Evolutionary conservation across 108 stramenopile genomes (phyloP).

Genomic region (Schizochytrium sp.): DNA sequence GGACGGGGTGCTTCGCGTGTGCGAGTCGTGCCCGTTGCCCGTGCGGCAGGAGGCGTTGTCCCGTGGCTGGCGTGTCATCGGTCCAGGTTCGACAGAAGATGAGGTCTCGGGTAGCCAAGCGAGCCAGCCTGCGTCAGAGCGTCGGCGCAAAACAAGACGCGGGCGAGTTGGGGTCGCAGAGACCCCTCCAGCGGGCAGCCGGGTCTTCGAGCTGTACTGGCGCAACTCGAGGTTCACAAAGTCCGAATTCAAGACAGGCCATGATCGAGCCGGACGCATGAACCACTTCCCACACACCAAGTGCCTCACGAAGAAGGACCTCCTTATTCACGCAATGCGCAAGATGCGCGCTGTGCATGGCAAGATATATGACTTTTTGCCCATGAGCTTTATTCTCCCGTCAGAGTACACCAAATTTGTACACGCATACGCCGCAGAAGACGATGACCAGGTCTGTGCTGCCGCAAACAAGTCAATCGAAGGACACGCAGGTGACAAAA

Average conservation of each 20-base stretch:
- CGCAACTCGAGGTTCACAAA: background rate
- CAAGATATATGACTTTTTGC: conserved; percentile 28
- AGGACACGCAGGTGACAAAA: too few relatives aligned
- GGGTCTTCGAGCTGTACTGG: background rate
- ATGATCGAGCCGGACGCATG: conserved; percentile 41
- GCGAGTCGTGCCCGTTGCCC: background rate
- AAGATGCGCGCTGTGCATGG: background rate
- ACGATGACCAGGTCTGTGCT: background rate
- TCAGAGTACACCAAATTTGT: conserved; percentile 24
- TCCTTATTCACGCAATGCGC: conserved; percentile 22
- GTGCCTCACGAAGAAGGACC: conserved; percentile 52
- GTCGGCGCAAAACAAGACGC: background rate
- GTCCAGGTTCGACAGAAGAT: background rate
- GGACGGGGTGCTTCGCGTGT: background rate
- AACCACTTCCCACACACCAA: conserved; percentile 53
- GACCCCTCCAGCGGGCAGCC: background rate
- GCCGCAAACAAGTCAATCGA: background rate
- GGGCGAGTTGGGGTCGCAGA: background rate
- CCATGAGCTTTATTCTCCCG: conserved; percentile 45
- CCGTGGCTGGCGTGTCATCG: background rate
- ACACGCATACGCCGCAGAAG: background rate
- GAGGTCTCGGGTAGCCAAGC: background rate
- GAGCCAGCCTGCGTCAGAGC: background rate
- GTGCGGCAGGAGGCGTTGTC: background rate
- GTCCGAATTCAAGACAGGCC: background rate